Conservation (phyloP, 1,139 yeast species). For the Komagataea norvegica region DNA sequence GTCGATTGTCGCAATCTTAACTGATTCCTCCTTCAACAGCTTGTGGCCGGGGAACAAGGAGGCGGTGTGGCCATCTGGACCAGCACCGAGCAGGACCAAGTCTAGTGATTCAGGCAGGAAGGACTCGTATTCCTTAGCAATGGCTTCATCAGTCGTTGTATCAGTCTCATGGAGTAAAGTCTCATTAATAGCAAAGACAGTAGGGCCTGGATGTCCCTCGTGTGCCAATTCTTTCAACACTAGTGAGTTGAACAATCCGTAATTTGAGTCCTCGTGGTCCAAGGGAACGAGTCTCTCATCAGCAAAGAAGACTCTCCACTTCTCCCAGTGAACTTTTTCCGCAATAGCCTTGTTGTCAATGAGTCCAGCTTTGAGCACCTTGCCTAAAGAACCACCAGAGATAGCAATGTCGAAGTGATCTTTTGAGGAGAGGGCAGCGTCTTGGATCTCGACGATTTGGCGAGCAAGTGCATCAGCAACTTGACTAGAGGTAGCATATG, state of each 20-base stretch:
- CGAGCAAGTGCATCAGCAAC: slow-evolving; percentile 55
- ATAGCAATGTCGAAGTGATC: slow-evolving; percentile 65
- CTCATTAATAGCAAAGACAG: slow-evolving; percentile 79
- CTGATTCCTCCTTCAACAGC: slow-evolving; percentile 72
- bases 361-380: slow-evolving; percentile 66
- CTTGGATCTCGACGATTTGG: slow-evolving; percentile 51
- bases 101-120: slow-evolving; percentile 78
- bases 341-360: slow-evolving; percentile 50
- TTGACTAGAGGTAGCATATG: slow-evolving; percentile 49
- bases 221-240: slow-evolving; percentile 54
- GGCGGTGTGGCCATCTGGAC: slow-evolving; percentile 98
- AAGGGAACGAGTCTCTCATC: slow-evolving; percentile 95
- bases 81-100: slow-evolving; percentile 85
- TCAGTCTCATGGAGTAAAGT: slow-evolving; percentile 63
- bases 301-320: slow-evolving; percentile 94
- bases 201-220: slow-evolving; percentile 43
- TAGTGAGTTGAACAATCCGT: slow-evolving; percentile 78
- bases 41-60: slow-evolving; percentile 76
- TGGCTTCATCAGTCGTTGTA: slow-evolving; percentile 42
- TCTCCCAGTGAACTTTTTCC: slow-evolving; percentile 66
- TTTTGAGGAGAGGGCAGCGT: slow-evolving; percentile 41
- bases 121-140: slow-evolving; percentile 85
- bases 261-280: slow-evolving; percentile 79
- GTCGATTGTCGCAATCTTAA: slow-evolving; percentile 86
- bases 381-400: slow-evolving; percentile 87